phyloP scores from a whole-genome alignment of 495 filamentous ascomycete genomes.

The Hypoxylon subgilvum region DNA sequence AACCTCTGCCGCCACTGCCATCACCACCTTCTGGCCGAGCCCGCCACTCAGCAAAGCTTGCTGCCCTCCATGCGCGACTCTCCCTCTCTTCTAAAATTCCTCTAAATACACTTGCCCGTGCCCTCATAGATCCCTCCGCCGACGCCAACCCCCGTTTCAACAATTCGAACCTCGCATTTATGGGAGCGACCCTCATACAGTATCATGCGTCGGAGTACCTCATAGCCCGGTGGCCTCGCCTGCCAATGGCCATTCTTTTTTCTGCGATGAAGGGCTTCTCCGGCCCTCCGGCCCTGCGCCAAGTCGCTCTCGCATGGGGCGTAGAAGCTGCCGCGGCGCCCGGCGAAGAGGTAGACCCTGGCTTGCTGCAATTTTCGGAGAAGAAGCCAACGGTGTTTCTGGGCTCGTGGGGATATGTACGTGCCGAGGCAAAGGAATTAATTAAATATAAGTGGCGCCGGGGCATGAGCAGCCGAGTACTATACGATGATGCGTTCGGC shows the following conservation, averaged over 20 bases:
- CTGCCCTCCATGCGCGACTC: slow-evolving; percentile 90
- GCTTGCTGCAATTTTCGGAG: slow-evolving; percentile 80
- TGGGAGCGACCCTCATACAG: slow-evolving; percentile 81
- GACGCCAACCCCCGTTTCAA: slow-evolving; percentile 77
- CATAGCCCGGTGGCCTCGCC: slow-evolving; percentile 82
- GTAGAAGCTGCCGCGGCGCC: slow-evolving; percentile 82
- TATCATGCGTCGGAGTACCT: slow-evolving; percentile 89
- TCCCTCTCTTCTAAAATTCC: slow-evolving; percentile 81
- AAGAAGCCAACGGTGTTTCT: slow-evolving; percentile 63
- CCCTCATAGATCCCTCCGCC: slow-evolving; percentile 82
- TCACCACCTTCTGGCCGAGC: slow-evolving; percentile 74
- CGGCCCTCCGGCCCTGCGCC: slow-evolving; percentile 70
- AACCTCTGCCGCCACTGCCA: slow-evolving; percentile 45
- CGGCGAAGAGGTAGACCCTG: slow-evolving; percentile 89
- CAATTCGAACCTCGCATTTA: slow-evolving; percentile 77
- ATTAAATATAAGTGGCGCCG: slow-evolving; percentile 66
- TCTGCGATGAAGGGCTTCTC: slow-evolving; percentile 82
- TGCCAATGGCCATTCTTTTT: slow-evolving; percentile 82
- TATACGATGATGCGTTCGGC: slow-evolving; percentile 83
- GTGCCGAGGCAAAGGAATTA: slow-evolving; percentile 45
- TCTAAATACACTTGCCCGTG: slow-evolving; percentile 81
- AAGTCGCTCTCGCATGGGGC: slow-evolving; percentile 84
- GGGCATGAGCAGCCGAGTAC: slow-evolving; percentile 70
- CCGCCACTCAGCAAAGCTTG: slow-evolving; percentile 82
- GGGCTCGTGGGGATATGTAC: slow-evolving; percentile 48